Base-by-base conservation (phyloP, 148 eudicot genomes). In the Cornus controversa region DNA sequence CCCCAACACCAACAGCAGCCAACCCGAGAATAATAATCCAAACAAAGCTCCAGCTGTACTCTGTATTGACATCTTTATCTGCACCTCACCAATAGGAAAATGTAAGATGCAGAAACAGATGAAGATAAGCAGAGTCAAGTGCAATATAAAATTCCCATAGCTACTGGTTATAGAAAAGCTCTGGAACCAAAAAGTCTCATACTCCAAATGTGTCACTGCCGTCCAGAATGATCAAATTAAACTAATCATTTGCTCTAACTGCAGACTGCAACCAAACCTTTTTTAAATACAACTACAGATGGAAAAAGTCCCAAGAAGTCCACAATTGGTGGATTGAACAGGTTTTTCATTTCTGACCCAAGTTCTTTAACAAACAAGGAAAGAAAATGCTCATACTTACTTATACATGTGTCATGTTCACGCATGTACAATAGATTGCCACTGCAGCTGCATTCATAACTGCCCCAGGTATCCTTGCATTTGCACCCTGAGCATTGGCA, bases 401-500 rank as follows among this genome's bases (percentile, higher is more conserved):
- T 74, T 78, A 96, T 96, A 83, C 99, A 96, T 10, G 89, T 83
- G 82, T 96, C 99, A 36, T 93, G 97, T 71, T 96, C 99, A 23
- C 86, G 89, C 90, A 95, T 91, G 87, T 95, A 95, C 42, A 93
- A 74, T 62, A 84, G 73, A 66, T 89, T 86, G 50, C 85, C 83
- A 14, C 79, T 74, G 82, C 99, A 95, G 77, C 83, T 88, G 85
- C 99, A 95, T 47, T 87, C 93, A 47, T 84, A 95, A 71, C 91
- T 87, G 4, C 98, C 98, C 97, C 96, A 95, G 24, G 97, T 93
- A 79, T 95, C 91, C 88, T 93, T 89, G 77, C 99, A 95, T 60
- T 79, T 86, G 90, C 99, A 95, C 37, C 84, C 84, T 11, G 92
- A 88, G 82, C 99, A 96, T 77, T 93, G 93, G 82, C 99, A 96